Evolutionary conservation across 148 eudicot species (phyloP).

Genomic region (Silene latifolia): DNA sequence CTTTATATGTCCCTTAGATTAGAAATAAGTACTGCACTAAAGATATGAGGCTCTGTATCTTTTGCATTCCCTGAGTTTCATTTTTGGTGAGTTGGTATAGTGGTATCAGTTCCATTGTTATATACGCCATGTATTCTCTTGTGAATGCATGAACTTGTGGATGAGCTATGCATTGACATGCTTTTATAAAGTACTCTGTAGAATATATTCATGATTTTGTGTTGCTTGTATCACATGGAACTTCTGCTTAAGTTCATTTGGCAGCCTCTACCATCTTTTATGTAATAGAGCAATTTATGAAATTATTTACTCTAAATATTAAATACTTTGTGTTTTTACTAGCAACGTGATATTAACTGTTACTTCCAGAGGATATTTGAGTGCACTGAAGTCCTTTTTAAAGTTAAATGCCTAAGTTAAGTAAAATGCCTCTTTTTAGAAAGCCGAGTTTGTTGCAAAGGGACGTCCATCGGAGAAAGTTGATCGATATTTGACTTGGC

Average conservation of each 20-base stretch:
- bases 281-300: not conserved
- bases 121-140: not conserved
- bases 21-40: no score
- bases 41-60: not conserved
- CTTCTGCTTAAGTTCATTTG: not conserved
- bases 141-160: not conserved
- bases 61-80: not conserved
- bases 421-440: no score
- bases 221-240: not conserved
- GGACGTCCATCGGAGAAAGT: no score
- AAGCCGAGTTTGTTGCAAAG: no score
- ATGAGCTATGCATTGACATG: not conserved
- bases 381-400: slow-evolving; percentile 54
- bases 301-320: not conserved
- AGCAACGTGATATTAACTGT: slow-evolving; percentile 8
- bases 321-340: not conserved
- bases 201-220: not conserved
- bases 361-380: slow-evolving; percentile 60
- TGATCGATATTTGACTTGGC: no score
- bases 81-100: not conserved
- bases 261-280: not conserved
- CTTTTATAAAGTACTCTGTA: not conserved
- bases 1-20: not conserved
- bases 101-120: no score
- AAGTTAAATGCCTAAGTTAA: no score